Base-by-base conservation (phyloP, 768 basidiomycete genomes). In the Boletus tomentosulus region DNA sequence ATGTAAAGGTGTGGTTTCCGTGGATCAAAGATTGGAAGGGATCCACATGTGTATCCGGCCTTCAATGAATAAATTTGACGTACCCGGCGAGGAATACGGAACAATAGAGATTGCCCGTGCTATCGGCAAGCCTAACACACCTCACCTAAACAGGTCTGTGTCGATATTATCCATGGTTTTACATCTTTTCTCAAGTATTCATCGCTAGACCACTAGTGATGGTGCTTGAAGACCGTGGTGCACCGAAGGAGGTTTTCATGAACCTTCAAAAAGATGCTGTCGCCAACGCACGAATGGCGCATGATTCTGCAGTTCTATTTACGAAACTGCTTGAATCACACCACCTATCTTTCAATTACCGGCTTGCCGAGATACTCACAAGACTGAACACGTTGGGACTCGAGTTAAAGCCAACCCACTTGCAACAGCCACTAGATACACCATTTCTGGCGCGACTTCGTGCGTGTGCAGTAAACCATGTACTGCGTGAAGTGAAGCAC, bases 11-110 rank as follows among this genome's bases (percentile, higher is more conserved):
- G 81, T 93, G 24, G 86, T 93, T 1, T 76, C 72, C 4, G 76
- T 92, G 11, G 90, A 93, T 60, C 71, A 78, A 46, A 70, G 71
- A 45, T 60, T 73, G 15, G 58, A 68, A 41, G 83, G 83, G 0
- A 80, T 85, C 46, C 78, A 76, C 16, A 87, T 93, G 86, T 77
- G 85, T 28, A 64, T 91, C 9, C 75, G 91, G 33, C 68, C 71
- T 6, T 87, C 86, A 0, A 92, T 92, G 89, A 78, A 76, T 34
- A 93, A 93, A 60, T 92, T 92, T 57, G 69, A 77, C 15, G 81
- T 77, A 6, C 77, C 70, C 1, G 66, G 74, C 3, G 69, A 76
- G 35, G 77, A 69, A 38, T 62, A 62, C 10, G 85, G 85, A 4
- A 79, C 79, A 19, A 85, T 92, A 51, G 91, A 92, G 63, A 91